phyloP scores from a whole-genome alignment of 208 protist species.

The Crithidia expoeki region DNA sequence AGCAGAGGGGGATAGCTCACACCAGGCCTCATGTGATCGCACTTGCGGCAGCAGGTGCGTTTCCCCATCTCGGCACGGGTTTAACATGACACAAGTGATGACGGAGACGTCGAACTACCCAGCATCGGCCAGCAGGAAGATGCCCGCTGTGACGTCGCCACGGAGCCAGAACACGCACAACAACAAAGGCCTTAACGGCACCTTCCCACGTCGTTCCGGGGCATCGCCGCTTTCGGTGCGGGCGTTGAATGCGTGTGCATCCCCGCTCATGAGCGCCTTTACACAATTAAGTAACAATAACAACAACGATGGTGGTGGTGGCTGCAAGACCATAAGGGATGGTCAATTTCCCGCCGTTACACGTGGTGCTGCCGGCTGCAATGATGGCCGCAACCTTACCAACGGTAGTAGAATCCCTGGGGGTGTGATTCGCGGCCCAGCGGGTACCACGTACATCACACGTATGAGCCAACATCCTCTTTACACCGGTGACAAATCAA shows the following conservation, averaged over 20 bases:
- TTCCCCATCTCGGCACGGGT: background rate
- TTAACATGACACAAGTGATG: conserved; percentile 11
- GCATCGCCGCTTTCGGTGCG: conserved; percentile 5
- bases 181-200: background rate
- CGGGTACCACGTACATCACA: background rate
- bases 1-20: background rate
- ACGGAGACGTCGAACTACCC: conserved; percentile 1
- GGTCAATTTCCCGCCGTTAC: no score
- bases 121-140: conserved; percentile 1
- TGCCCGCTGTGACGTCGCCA: background rate
- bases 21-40: background rate
- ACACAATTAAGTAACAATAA: background rate
- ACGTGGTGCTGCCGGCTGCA: background rate
- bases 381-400: background rate
- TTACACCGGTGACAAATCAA: conserved; percentile 9
- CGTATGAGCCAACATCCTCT: conserved; percentile 19
- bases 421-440: background rate
- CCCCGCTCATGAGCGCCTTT: background rate
- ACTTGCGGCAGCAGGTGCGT: background rate
- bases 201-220: background rate
- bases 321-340: background rate
- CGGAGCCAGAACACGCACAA: background rate
- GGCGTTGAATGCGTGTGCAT: conserved; percentile 1
- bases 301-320: background rate
- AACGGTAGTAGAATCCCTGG: background rate